Evolutionary conservation across 768 basidiomycete genomes (phyloP), one percentile per base, ranked within the genome.

Genomic region (Tylopilus rubrobrunneus): DNA sequence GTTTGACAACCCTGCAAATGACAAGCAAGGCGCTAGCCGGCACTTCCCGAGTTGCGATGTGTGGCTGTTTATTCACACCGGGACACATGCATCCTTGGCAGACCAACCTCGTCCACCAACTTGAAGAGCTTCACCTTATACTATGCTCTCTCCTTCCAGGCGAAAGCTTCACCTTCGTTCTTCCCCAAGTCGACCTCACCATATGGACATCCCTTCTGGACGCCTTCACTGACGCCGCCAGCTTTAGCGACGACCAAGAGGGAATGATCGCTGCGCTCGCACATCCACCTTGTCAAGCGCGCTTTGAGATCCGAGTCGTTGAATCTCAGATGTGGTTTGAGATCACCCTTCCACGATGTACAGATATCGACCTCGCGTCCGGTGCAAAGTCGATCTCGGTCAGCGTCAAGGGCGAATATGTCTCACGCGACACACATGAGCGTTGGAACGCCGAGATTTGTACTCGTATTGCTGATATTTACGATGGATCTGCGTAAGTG

Each of bases 61-160:
- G 19, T 19, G 19, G 19, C 19, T 19, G 19, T 19, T 19, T 19
- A 19, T 19, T 19, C 19, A 19, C 19, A 19, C 19, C 19, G 19
- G 19, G 19, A 19, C 19, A 19, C 25, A 51, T 51, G 49, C 42
- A 14, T 8, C 42, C 43, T n/a, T 51, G 50, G 51, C 58, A 54
- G 21, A 48, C 52, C 31, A 28, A 45, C 7, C 49, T 60, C 14
- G 47, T 28, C 21, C 49, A 37, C 23, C 73, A 73, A 36, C 65
- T 76, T 37, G 64, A 81, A 64, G 86, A 89, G 61, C 66, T 88
- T 0, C 75, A 81, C 44, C 70, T 89, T 37, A 77, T 90, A 25
- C 72, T 69, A 51, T 81, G 76, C 36, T 86, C 86, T 0, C 75
- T 89, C 2, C 73, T 90, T 11, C 83, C 85, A 0, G 78, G 74